Evolutionary conservation across 1,139 yeast species (phyloP).

Genomic region (Pneumocystis jirovecii): DNA sequence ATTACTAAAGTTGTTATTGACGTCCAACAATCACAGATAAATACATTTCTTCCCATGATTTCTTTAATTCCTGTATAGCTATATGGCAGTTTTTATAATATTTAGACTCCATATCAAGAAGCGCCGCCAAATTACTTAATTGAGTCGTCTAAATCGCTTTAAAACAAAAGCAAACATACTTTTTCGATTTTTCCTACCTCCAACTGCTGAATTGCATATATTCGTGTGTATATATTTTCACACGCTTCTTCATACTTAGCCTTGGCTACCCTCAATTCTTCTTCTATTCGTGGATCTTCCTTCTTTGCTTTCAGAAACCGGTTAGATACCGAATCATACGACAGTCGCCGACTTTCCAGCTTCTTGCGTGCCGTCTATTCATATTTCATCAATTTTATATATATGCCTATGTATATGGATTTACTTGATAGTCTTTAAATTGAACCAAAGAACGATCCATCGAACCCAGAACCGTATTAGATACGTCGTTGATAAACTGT

Average conservation of each 20-base stretch:
- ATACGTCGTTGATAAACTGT: conserved; percentile 13
- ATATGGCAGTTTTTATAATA: neutral
- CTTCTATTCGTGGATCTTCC: conserved; percentile 18
- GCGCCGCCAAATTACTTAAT: neutral
- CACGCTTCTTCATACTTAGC: conserved; percentile 18
- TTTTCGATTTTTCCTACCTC: conserved; percentile 9
- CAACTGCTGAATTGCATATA: conserved; percentile 17
- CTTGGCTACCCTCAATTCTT: conserved; percentile 18
- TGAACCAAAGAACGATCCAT: conserved; percentile 10
- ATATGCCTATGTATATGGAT: neutral
- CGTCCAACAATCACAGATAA: neutral
- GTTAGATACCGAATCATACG: conserved; percentile 17
- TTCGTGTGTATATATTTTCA: conserved; percentile 17
- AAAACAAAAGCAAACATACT: neutral
- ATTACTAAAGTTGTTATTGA: neutral
- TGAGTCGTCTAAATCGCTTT: neutral
- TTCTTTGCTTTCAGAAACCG: conserved; percentile 16
- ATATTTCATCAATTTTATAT: neutral
- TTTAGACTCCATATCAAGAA: neutral
- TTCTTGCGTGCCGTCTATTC: conserved; percentile 14
- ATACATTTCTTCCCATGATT: neutral
- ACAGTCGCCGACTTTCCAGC: conserved; percentile 18
- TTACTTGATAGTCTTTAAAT: conserved; percentile 10
- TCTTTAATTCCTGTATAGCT: neutral
- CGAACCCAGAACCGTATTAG: conserved; percentile 3